Evolutionary conservation across 306 rosid genomes (phyloP).

Genomic region (Echinosophora koreensis): DNA sequence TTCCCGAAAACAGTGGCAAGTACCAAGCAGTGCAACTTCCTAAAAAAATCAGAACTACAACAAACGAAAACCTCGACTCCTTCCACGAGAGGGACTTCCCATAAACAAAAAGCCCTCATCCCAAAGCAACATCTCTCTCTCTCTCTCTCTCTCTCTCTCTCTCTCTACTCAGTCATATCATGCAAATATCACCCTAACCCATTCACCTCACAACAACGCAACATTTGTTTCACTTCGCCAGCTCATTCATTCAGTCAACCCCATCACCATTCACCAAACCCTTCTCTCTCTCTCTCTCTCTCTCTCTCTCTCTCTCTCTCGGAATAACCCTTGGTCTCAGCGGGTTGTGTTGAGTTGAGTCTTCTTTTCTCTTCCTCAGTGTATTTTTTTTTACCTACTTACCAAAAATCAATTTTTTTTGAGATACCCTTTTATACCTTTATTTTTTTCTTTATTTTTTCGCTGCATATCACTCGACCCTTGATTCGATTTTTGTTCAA

Average conservation of each 20-base stretch:
- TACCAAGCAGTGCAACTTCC: slow-evolving; percentile 30
- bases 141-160: slow-evolving; percentile 34
- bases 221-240: slow-evolving; percentile 64
- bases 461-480: slow-evolving; percentile 36
- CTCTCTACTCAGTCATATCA: slow-evolving; percentile 69
- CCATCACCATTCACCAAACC: slow-evolving; percentile 50
- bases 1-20: slow-evolving; percentile 46
- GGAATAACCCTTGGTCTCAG: slow-evolving; percentile 33
- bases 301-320: slow-evolving; percentile 72
- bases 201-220: slow-evolving; percentile 51
- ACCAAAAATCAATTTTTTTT: slow-evolving; percentile 32
- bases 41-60: not conserved
- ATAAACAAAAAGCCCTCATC: slow-evolving; percentile 53
- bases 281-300: slow-evolving; percentile 38
- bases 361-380: slow-evolving; percentile 21
- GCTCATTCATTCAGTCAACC: slow-evolving; percentile 64
- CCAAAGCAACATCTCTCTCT: slow-evolving; percentile 42
- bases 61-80: slow-evolving; percentile 55
- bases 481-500: slow-evolving; percentile 50
- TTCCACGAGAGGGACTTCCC: slow-evolving; percentile 61
- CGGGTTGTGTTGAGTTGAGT: slow-evolving; percentile 42
- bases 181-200: slow-evolving; percentile 65
- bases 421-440: slow-evolving; percentile 31
- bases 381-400: not conserved
- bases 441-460: slow-evolving; percentile 13